Percentiles rank a stretch among this genome's conserved stretches.
phyloP scores from a whole-genome alignment of 768 basidiomycete genomes.

The Xanthoconium purpureum region DNA sequence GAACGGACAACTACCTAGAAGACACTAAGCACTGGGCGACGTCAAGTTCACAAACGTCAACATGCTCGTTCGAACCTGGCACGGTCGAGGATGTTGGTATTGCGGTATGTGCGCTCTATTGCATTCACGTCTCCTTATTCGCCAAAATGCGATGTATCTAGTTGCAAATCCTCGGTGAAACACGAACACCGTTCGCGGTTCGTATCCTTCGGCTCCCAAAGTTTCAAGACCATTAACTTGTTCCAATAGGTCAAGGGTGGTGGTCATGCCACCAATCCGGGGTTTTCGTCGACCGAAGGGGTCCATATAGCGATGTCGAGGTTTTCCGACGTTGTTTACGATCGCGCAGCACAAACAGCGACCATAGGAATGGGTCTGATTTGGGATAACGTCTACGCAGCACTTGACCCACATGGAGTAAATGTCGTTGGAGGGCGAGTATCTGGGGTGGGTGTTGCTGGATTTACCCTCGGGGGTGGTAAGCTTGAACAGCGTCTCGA shows the following conservation, averaged over 20 bases:
- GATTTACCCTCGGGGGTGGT: constrained; percentile 59
- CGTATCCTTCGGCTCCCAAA: constrained; percentile 1
- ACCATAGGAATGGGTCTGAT: constrained; percentile 41
- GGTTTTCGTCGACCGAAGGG: constrained; percentile 56
- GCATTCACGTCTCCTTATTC: neutral
- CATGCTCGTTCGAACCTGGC: neutral
- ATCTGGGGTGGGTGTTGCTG: constrained; percentile 56
- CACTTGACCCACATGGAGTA: constrained; percentile 44
- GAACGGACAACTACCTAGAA: no score
- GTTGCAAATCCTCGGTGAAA: constrained; percentile 37
- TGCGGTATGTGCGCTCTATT: constrained; percentile 35
- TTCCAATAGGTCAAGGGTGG: constrained; percentile 53
- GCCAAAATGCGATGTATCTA: neutral
- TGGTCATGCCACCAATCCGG: constrained; percentile 52
- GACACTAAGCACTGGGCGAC: no score
- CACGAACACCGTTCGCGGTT: constrained; percentile 31
- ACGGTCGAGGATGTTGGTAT: neutral
- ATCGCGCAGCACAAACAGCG: constrained; percentile 37
- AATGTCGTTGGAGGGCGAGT: constrained; percentile 58
- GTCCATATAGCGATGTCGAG: constrained; percentile 55
- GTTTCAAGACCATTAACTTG: neutral
- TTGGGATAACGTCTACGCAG: constrained; percentile 64
- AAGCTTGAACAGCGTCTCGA: neutral
- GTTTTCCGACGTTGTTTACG: constrained; percentile 43
- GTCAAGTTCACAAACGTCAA: neutral